Evolutionary conservation across 768 basidiomycete genomes (phyloP).

Genomic region (Trametes gibbosa): DNA sequence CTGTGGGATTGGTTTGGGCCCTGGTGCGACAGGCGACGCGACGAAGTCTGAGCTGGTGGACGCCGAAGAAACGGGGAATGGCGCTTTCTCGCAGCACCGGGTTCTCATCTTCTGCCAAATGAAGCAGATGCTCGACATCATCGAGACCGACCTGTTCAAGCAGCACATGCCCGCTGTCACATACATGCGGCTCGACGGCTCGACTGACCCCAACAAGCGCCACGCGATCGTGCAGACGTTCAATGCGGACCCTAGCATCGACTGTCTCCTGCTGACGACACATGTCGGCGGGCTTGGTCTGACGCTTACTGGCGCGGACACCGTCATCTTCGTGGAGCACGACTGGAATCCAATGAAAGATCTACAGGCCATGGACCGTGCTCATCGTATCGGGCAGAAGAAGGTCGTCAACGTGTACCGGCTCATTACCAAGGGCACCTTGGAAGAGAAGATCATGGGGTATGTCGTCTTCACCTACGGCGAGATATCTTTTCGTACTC

Average conservation of each 20-base stretch:
- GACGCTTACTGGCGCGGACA: slow-evolving; percentile 96
- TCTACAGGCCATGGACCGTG: slow-evolving; percentile 98
- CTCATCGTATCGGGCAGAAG: slow-evolving; percentile 97
- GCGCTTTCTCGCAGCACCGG: slow-evolving; percentile 89
- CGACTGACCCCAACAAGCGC: slow-evolving; percentile 88
- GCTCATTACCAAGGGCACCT: slow-evolving; percentile 91
- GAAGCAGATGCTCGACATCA: slow-evolving; percentile 98
- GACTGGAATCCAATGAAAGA: slow-evolving; percentile 99
- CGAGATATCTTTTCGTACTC: neutral
- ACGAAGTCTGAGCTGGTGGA: slow-evolving; percentile 70
- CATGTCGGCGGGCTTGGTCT: slow-evolving; percentile 96
- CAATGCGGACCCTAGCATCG: slow-evolving; percentile 96
- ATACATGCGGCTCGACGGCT: slow-evolving; percentile 97
- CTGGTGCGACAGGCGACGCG: slow-evolving; percentile 44
- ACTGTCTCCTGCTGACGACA: slow-evolving; percentile 92
- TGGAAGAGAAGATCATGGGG: slow-evolving; percentile 99
- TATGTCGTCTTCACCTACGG: slow-evolving; percentile 36
- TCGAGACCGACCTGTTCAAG: slow-evolving; percentile 91
- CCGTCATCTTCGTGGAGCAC: slow-evolving; percentile 98
- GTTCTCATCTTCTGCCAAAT: slow-evolving; percentile 99
- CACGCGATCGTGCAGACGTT: slow-evolving; percentile 98
- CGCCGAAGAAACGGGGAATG: slow-evolving; percentile 46
- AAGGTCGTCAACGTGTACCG: slow-evolving; percentile 99
- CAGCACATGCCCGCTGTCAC: slow-evolving; percentile 92
- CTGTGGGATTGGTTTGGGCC: slow-evolving; percentile 82